Base-by-base conservation (phyloP, 257 asterid species). In the Salvia hispanica region DNA sequence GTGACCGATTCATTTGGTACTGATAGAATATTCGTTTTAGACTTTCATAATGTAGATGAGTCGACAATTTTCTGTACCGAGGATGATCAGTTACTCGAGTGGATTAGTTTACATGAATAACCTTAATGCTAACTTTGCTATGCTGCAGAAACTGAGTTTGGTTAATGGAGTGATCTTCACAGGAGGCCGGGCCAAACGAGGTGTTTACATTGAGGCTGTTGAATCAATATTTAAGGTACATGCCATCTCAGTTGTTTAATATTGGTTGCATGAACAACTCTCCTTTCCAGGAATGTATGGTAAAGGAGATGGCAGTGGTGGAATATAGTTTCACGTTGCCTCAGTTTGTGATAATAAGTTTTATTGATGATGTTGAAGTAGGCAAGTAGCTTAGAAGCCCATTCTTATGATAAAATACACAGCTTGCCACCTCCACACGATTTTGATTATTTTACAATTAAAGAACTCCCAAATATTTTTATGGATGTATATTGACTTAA, bases 91-190 rank as follows among this genome's bases (percentile, higher is more conserved):
- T 57, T 36, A 16, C 64, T 57, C 6, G 34, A 53, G 33, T 53
- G 47, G 28, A 12, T 18, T 58, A 45, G 57, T 66, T 68, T 57
- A 66, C 18, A 6, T 21, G 52, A 50, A 61, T 66, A 75, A 10
- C 48, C 48, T 47, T 56, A 61, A 34, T 12, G 47, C 21, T 56
- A 13, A 70, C 72, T 66, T 36, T 80, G 25, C 59, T 75, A 45
- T 67, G 80, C 64, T 82, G 81, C 95, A 93, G 96, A 93, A 93
- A 82, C 96, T 93, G 77, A 79, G 78, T 70, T 82, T 93, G 69
- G 95, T 93, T 18, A 88, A 90, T 67, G 99, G 96, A 51, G 90
- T 93, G 55, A 83, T 93, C 74, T 90, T 93, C 78, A 89, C 97
- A 7, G 99, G 97, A 52, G 97, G 99, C 14, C 77, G 91, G 89